Evolutionary conservation across 345 rosid genomes (phyloP).

Genomic region (Populus deltoides): DNA sequence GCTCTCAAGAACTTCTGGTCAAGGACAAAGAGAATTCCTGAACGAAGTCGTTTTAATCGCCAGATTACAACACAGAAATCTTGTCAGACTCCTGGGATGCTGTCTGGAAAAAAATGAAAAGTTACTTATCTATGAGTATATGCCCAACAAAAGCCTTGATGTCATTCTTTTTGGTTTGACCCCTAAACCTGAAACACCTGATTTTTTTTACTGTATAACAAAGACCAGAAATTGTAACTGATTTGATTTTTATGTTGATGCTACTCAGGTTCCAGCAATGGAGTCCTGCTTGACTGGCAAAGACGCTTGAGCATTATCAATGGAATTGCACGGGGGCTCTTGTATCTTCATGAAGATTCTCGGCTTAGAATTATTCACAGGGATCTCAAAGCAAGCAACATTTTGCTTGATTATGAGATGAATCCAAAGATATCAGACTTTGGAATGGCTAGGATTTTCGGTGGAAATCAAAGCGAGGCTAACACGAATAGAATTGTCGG

Average conservation of each 20-base stretch:
- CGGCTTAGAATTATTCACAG: slow-evolving; percentile 36
- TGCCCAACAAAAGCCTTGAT: slow-evolving; percentile 30
- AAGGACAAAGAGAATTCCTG: slow-evolving; percentile 27
- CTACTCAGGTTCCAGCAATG: slow-evolving; percentile 3
- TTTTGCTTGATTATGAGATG: slow-evolving; percentile 23
- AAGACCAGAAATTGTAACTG: too few relatives aligned
- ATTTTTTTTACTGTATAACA: too few relatives aligned
- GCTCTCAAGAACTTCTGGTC: too few relatives aligned
- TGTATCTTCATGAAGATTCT: slow-evolving; percentile 47
- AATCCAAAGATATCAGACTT: slow-evolving; percentile 38
- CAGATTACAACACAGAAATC: slow-evolving; percentile 27
- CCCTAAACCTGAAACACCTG: background rate
- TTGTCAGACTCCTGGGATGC: slow-evolving; percentile 24
- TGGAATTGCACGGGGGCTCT: slow-evolving; percentile 37
- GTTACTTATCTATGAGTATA: slow-evolving; percentile 19
- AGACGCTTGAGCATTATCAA: slow-evolving; percentile 31
- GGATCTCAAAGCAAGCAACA: slow-evolving; percentile 28
- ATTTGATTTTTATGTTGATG: background rate
- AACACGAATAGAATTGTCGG: slow-evolving; percentile 36
- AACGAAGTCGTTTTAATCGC: slow-evolving; percentile 25
- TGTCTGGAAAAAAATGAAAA: slow-evolving; percentile 20
- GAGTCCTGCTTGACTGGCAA: slow-evolving; percentile 24
- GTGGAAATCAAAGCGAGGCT: slow-evolving; percentile 30
- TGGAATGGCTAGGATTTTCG: slow-evolving; percentile 33
- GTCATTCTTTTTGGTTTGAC: slow-evolving; percentile 10